Percentiles rank a stretch among this genome's conserved stretches.
Evolutionary conservation across 441 rosid genomes (phyloP).

Genomic region (Adansonia madagascariensis): DNA sequence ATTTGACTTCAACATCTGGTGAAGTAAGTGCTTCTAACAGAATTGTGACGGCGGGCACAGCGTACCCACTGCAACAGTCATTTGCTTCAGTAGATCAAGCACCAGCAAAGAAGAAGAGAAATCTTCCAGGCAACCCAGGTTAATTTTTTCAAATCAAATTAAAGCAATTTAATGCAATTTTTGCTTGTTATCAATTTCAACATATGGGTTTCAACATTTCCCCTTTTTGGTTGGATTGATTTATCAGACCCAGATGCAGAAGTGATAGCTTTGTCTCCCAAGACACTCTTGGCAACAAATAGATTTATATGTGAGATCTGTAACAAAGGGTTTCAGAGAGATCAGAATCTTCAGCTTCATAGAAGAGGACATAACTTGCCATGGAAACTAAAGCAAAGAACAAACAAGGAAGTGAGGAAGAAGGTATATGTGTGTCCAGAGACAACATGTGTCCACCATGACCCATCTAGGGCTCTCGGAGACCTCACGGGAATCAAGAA

Average conservation of each 20-base stretch:
- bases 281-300: conserved; percentile 48
- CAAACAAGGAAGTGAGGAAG: conserved; percentile 51
- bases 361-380: conserved; percentile 65
- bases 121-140: conserved; percentile 59
- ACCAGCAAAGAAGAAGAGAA: conserved; percentile 47
- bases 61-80: conserved; percentile 40
- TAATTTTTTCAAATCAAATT: background rate
- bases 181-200: no score
- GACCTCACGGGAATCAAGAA: conserved; percentile 76
- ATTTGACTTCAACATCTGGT: conserved; percentile 59
- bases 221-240: background rate
- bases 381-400: conserved; percentile 68
- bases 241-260: conserved; percentile 52
- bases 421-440: conserved; percentile 73
- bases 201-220: background rate
- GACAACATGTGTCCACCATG: conserved; percentile 61
- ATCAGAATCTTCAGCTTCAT: conserved; percentile 57
- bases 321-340: conserved; percentile 55
- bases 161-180: background rate
- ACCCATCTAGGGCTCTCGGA: conserved; percentile 67
- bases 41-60: conserved; percentile 28
- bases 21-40: conserved; percentile 55
- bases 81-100: conserved; percentile 43
- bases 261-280: conserved; percentile 54
- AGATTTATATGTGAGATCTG: conserved; percentile 56